Conservation (phyloP, 2,329 filamentous ascomycete species). For the Lecanoromycetidae sp. region DNA sequence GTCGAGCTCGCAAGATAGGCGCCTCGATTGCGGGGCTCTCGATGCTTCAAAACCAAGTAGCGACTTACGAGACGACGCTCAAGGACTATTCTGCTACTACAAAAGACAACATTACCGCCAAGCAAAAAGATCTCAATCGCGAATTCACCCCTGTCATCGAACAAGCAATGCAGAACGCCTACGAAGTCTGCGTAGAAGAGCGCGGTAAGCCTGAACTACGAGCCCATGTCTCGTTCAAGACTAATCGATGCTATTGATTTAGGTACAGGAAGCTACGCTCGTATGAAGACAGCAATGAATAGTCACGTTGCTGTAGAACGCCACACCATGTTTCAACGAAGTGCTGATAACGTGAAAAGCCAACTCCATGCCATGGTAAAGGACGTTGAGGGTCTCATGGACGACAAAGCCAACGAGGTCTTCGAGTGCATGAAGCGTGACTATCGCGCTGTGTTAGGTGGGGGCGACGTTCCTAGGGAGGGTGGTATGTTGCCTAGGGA, state of each 20-base stretch:
- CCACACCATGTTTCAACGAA: slow-evolving; percentile 39
- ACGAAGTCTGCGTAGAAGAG: slow-evolving; percentile 35
- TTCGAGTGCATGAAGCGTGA: slow-evolving; percentile 25
- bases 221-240: neutral
- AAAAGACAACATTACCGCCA: slow-evolving; percentile 29
- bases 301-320: slow-evolving; percentile 32
- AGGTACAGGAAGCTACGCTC: slow-evolving; percentile 35
- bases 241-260: neutral
- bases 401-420: slow-evolving; percentile 23
- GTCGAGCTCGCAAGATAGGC: slow-evolving; percentile 29
- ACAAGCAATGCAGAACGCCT: slow-evolving; percentile 35
- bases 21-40: slow-evolving; percentile 29
- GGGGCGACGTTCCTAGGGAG: slow-evolving; percentile 16
- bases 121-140: slow-evolving; percentile 43
- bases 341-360: slow-evolving; percentile 31
- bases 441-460: slow-evolving; percentile 24
- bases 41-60: slow-evolving; percentile 32
- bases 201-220: slow-evolving; percentile 16
- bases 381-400: slow-evolving; percentile 20
- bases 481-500: slow-evolving; percentile 23
- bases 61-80: slow-evolving; percentile 32
- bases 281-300: slow-evolving; percentile 43
- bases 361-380: slow-evolving; percentile 33
- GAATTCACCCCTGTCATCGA: slow-evolving; percentile 41
- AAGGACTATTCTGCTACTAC: slow-evolving; percentile 26